Conservation (phyloP, 2,329 filamentous ascomycete genomes). For the Trichophyton verrucosum region DNA sequence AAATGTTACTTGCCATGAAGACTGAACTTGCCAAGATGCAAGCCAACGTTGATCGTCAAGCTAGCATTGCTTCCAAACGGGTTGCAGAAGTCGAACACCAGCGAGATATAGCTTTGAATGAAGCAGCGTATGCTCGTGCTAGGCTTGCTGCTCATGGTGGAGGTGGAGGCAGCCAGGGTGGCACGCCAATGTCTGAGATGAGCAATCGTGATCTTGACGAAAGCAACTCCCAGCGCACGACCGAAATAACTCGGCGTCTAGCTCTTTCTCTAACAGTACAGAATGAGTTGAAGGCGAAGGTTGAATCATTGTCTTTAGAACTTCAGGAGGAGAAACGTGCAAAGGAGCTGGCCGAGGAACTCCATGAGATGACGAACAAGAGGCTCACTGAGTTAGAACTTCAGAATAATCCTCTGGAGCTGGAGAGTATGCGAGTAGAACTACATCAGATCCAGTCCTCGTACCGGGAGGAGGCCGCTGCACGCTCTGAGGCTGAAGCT, state of each 20-base stretch:
- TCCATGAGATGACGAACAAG: conserved; percentile 65
- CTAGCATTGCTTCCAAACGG: conserved; percentile 68
- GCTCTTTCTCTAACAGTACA: conserved; percentile 70
- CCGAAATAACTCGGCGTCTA: conserved; percentile 68
- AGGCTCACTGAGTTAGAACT: conserved; percentile 72
- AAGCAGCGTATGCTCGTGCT: conserved; percentile 89
- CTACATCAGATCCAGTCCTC: conserved; percentile 67
- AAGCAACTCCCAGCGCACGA: conserved; percentile 48
- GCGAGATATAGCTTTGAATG: conserved; percentile 82
- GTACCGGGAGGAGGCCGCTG: conserved; percentile 68
- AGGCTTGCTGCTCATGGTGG: conserved; percentile 71
- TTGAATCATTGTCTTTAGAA: conserved; percentile 58
- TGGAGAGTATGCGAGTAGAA: conserved; percentile 75
- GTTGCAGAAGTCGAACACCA: conserved; percentile 93
- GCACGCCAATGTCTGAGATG: conserved; percentile 45
- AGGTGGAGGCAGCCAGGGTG: conserved; percentile 43
- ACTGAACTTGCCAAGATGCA: conserved; percentile 83
- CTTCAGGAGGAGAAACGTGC: conserved; percentile 70
- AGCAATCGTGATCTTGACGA: conserved; percentile 46
- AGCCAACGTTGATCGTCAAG: conserved; percentile 76
- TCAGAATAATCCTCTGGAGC: conserved; percentile 70
- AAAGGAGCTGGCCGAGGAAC: conserved; percentile 78
- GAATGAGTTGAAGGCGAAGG: conserved; percentile 62
- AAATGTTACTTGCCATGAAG: conserved; percentile 84
- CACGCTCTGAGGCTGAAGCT: conserved; percentile 62